phyloP scores from a whole-genome alignment of 805 yeast species.

The Teunomyces funiuensis region DNA sequence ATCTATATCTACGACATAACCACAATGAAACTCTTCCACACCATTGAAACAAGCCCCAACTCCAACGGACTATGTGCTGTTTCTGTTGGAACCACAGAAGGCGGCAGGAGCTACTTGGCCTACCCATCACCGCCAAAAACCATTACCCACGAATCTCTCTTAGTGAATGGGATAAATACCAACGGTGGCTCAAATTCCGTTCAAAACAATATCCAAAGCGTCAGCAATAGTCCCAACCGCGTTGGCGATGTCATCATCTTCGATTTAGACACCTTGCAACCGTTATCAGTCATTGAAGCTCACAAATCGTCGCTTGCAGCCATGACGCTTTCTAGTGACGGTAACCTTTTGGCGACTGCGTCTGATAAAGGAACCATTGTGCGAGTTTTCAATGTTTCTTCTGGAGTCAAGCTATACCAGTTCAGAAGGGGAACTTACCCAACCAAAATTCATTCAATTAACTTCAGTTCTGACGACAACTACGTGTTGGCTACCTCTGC shows the following conservation, averaged over 20 bases:
- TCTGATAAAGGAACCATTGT: constrained; percentile 88
- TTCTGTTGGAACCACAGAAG: constrained; percentile 37
- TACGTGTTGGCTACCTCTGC: constrained; percentile 82
- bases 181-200: constrained; percentile 42
- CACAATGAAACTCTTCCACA: constrained; percentile 42
- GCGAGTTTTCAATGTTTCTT: constrained; percentile 69
- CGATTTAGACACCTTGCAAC: constrained; percentile 72
- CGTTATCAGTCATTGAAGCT: constrained; percentile 79
- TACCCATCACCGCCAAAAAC: constrained; percentile 77
- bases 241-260: constrained; percentile 77
- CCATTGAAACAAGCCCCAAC: constrained; percentile 46
- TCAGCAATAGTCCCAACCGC: constrained; percentile 41
- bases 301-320: constrained; percentile 77
- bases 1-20: constrained; percentile 43
- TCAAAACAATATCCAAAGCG: constrained; percentile 40
- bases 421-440: constrained; percentile 86
- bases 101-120: constrained; percentile 52
- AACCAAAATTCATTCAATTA: constrained; percentile 72
- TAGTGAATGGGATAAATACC: constrained; percentile 40
- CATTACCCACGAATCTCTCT: constrained; percentile 40
- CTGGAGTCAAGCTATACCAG: constrained; percentile 64
- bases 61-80: constrained; percentile 59
- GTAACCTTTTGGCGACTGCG: constrained; percentile 81
- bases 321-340: constrained; percentile 69
- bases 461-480: constrained; percentile 68